phyloP scores from a whole-genome alignment of 345 rosid species.

The Acer yangbiense region DNA sequence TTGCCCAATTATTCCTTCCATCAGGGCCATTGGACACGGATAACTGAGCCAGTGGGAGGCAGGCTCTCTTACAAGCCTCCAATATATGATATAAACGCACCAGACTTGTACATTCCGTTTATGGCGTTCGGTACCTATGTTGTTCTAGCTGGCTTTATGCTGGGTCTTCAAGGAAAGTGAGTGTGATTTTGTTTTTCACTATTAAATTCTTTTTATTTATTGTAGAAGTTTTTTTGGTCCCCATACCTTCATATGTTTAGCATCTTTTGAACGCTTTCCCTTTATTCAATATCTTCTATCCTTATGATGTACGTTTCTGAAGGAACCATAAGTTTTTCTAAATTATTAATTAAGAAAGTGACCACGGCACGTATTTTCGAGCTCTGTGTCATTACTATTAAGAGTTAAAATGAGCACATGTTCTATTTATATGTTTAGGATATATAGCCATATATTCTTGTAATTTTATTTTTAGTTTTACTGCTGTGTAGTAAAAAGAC shows the following conservation, averaged over 20 bases:
- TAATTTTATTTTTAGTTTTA: background rate
- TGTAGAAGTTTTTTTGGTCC: background rate
- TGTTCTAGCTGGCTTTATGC: constrained; percentile 80
- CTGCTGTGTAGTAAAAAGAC: background rate
- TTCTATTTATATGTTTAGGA: background rate
- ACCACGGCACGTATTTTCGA: background rate
- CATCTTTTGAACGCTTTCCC: background rate
- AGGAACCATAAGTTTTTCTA: background rate
- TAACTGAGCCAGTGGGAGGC: constrained; percentile 95
- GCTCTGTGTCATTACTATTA: background rate
- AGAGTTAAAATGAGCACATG: background rate
- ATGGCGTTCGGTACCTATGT: constrained; percentile 94
- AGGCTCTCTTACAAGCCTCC: constrained; percentile 97
- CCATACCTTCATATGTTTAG: background rate
- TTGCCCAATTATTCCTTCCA: constrained; percentile 16
- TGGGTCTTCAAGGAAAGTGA: constrained; percentile 90
- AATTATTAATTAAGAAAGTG: background rate
- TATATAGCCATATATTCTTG: background rate
- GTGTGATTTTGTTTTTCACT: constrained; percentile 24
- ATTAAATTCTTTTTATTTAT: background rate
- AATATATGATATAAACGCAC: constrained; percentile 88
- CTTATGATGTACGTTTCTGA: background rate
- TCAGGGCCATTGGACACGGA: constrained; percentile 96
- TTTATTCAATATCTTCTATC: background rate
- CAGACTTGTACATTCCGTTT: constrained; percentile 92